A percentile compares a stretch with the other conserved stretches of the same genome.
These are phyloP conservation scores for Neonectria neomacrospora DNA, from an alignment of 2,329 filamentous ascomycete genomes.

Conservation along the genomic window DNA sequence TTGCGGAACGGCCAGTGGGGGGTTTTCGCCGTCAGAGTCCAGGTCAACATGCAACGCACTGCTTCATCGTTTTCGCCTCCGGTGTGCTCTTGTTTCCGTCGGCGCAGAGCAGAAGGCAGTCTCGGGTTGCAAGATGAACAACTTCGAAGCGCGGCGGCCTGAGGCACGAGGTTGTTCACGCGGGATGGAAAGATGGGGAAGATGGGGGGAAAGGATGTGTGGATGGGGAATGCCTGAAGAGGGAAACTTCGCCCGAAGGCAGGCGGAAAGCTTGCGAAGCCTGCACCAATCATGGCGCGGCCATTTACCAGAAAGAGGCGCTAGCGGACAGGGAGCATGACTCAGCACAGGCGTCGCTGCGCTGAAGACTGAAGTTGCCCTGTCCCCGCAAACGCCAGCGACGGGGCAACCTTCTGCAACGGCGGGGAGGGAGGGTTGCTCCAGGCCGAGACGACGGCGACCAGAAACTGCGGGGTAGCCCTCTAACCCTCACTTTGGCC, in stretches of 20 bases:
- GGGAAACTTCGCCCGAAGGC: conserved; percentile 39
- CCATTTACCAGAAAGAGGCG: conserved; percentile 18
- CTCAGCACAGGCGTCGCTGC: conserved; percentile 19
- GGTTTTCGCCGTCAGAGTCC: neutral
- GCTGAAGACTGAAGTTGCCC: neutral
- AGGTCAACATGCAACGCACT: conserved; percentile 1
- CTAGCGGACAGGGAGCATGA: conserved; percentile 19
- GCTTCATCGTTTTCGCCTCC: conserved; percentile 9
- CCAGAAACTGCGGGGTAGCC: conserved; percentile 29
- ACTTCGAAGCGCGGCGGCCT: conserved; percentile 18
- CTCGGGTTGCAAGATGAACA: conserved; percentile 19
- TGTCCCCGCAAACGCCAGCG: conserved; percentile 30
- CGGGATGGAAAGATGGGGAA: conserved; percentile 32
- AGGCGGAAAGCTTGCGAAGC: conserved; percentile 1
- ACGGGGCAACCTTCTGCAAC: conserved; percentile 21
- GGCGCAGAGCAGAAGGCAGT: conserved; percentile 9
- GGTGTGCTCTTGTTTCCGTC: conserved; percentile 2
- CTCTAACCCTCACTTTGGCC: neutral
- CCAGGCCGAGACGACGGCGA: conserved; percentile 1
- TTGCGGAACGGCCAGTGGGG: neutral
- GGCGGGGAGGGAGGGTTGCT: conserved; percentile 29
- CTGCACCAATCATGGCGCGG: conserved; percentile 20
- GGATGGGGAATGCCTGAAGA: conserved; percentile 28
- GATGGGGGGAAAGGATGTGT: conserved; percentile 4
- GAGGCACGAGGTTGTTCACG: conserved; percentile 31